Conservation (phyloP, 1,284 basidiomycete genomes). For the Cryptococcus depauperatus region DNA sequence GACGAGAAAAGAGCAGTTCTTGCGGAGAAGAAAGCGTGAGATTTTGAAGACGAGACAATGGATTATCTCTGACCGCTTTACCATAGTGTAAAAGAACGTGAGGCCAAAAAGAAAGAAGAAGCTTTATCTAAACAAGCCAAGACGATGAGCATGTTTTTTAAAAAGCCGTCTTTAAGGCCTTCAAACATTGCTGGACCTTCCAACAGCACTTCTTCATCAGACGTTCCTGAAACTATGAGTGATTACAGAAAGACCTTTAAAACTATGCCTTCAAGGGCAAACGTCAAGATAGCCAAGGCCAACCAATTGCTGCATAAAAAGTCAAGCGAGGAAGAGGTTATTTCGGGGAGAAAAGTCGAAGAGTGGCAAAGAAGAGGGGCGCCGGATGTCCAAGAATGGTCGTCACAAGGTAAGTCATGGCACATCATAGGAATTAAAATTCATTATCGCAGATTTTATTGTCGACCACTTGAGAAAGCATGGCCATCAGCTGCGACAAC, state of each 20-base stretch:
- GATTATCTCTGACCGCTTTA: neutral
- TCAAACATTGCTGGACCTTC: neutral
- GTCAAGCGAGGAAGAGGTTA: neutral
- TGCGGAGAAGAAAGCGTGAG: slow-evolving; percentile 30
- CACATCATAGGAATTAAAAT: neutral
- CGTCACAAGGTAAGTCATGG: slow-evolving; percentile 2
- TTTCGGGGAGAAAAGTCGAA: neutral
- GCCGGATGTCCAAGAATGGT: slow-evolving; percentile 5
- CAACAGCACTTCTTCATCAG: slow-evolving; percentile 2
- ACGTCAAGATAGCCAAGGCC: slow-evolving; percentile 11
- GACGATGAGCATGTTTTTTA: slow-evolving; percentile 32
- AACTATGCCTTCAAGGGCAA: slow-evolving; percentile 7
- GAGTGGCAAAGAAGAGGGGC: neutral
- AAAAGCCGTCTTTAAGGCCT: slow-evolving; percentile 10
- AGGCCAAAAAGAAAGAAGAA: slow-evolving; percentile 28
- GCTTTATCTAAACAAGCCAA: slow-evolving; percentile 28
- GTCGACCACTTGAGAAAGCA: slow-evolving; percentile 24
- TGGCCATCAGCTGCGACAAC: neutral
- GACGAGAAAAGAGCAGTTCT: slow-evolving; percentile 18
- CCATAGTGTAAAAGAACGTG: slow-evolving; percentile 28
- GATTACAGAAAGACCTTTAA: slow-evolving; percentile 10
- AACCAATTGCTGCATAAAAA: slow-evolving; percentile 6
- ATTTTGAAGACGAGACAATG: neutral
- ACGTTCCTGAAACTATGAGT: slow-evolving; percentile 1
- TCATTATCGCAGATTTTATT: slow-evolving; percentile 18